Conservation (phyloP, 345 rosid species). For the Dovyalis caffra region DNA sequence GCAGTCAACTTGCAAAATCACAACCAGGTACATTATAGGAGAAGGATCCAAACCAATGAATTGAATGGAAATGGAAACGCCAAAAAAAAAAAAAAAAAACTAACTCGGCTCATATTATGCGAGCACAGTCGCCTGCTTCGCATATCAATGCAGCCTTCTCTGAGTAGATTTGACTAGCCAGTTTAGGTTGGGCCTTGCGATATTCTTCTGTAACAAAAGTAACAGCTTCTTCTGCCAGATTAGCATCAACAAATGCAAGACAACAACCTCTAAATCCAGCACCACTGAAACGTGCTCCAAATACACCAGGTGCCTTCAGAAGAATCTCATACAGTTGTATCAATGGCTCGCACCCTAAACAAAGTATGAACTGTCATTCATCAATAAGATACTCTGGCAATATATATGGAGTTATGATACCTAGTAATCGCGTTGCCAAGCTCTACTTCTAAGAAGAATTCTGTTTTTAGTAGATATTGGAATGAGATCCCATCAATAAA, state of each 20-base stretch:
- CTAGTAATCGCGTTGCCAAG: not conserved
- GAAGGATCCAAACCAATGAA: too few relatives aligned
- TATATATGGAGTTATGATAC: not conserved
- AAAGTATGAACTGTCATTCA: not conserved
- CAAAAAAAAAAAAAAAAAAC: not conserved
- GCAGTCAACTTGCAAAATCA: too few relatives aligned
- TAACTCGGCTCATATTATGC: conserved; percentile 40
- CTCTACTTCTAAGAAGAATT: too few relatives aligned
- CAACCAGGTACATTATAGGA: too few relatives aligned
- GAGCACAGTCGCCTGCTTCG: conserved; percentile 72
- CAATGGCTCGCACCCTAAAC: conserved; percentile 73
- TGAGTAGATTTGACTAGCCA: conserved; percentile 46
- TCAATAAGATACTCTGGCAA: not conserved
- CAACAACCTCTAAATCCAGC: conserved; percentile 97
- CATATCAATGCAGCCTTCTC: conserved; percentile 56
- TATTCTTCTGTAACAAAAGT: conserved; percentile 60
- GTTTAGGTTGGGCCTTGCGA: conserved; percentile 56
- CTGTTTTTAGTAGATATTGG: too few relatives aligned
- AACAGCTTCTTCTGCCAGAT: conserved; percentile 61
- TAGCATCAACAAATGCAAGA: conserved; percentile 65
- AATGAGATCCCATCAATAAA: too few relatives aligned
- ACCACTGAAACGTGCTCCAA: conserved; percentile 88
- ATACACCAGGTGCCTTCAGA: conserved; percentile 69
- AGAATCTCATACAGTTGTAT: conserved; percentile 74
- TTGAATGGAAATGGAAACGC: too few relatives aligned